phyloP scores from a whole-genome alignment of 2,329 filamentous ascomycete genomes.

The Aspergillus caelatus region DNA sequence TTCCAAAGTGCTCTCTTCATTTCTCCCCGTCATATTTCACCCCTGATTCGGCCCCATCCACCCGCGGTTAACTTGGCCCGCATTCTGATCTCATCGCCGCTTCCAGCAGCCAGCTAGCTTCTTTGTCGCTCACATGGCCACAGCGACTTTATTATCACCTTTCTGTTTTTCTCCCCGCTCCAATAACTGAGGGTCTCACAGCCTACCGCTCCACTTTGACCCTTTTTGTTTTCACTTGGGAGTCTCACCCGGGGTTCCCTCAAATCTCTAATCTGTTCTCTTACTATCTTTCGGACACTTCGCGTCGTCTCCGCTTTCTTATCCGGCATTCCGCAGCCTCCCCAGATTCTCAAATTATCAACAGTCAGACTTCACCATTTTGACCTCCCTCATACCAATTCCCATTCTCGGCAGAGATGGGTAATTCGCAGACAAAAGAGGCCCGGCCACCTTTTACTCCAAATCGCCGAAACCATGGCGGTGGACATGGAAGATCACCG shows the following conservation, averaged over 20 bases:
- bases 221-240: conserved; percentile 6
- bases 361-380: not conserved
- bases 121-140: conserved; percentile 34
- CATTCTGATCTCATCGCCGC: conserved; percentile 30
- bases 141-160: conserved; percentile 23
- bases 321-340: conserved; percentile 22
- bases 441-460: conserved; percentile 37
- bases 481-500: conserved; percentile 32
- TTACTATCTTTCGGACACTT: conserved; percentile 15
- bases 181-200: conserved; percentile 16
- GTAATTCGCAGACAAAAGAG: conserved; percentile 52
- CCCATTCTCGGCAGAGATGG: conserved; percentile 36
- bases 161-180: conserved; percentile 12
- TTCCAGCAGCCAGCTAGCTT: conserved; percentile 18
- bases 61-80: conserved; percentile 24
- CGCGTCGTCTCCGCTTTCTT: conserved; percentile 23
- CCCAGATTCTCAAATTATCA: conserved; percentile 9
- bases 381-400: conserved; percentile 6
- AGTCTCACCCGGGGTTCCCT: conserved; percentile 4
- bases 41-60: conserved; percentile 15
- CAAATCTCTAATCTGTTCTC: conserved; percentile 5
- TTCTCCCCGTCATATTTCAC: not conserved
- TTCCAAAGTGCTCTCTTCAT: not conserved
- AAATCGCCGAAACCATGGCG: conserved; percentile 31
- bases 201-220: conserved; percentile 10